phyloP scores from a whole-genome alignment of 768 basidiomycete species.

The Macrolepiota albuminosa region DNA sequence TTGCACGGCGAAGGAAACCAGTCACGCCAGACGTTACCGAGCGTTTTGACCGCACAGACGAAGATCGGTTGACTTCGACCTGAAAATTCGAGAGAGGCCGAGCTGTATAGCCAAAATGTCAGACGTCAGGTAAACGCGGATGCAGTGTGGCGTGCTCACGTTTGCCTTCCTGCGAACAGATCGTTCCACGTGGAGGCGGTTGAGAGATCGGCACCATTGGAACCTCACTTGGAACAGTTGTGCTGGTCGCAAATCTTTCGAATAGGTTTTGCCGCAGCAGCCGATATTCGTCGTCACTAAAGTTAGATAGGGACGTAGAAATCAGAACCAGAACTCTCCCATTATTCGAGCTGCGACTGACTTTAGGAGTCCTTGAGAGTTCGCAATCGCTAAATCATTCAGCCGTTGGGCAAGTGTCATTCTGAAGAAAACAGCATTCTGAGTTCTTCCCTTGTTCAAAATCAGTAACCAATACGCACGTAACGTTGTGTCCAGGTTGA shows the following conservation, averaged over 20 bases:
- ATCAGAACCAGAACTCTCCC: neutral
- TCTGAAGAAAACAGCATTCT: slow-evolving; percentile 30
- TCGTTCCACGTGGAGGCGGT: slow-evolving; percentile 26
- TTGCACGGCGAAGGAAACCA: slow-evolving; percentile 48
- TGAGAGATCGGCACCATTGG: slow-evolving; percentile 55
- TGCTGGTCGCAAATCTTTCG: slow-evolving; percentile 63
- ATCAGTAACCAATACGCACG: slow-evolving; percentile 35
- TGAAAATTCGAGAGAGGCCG: slow-evolving; percentile 38
- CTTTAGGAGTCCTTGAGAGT: slow-evolving; percentile 77
- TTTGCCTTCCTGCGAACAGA: slow-evolving; percentile 24
- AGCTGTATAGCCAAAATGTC: slow-evolving; percentile 18
- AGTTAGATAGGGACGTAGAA: slow-evolving; percentile 1
- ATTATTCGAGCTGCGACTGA: slow-evolving; percentile 27
- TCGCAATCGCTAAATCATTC: slow-evolving; percentile 75
- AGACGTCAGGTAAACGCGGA: slow-evolving; percentile 2
- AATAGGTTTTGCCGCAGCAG: slow-evolving; percentile 81
- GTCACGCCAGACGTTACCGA: slow-evolving; percentile 50
- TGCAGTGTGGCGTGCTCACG: slow-evolving; percentile 22
- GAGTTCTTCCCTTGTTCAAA: neutral
- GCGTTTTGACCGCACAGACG: slow-evolving; percentile 48
- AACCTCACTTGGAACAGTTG: slow-evolving; percentile 55
- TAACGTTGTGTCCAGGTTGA: slow-evolving; percentile 45
- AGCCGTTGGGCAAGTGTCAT: slow-evolving; percentile 75
- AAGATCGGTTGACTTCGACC: slow-evolving; percentile 38
- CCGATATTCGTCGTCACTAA: slow-evolving; percentile 82